phyloP scores from a whole-genome alignment of 371 early-diverging fungal species.

The Apophysomyces variabilis region DNA sequence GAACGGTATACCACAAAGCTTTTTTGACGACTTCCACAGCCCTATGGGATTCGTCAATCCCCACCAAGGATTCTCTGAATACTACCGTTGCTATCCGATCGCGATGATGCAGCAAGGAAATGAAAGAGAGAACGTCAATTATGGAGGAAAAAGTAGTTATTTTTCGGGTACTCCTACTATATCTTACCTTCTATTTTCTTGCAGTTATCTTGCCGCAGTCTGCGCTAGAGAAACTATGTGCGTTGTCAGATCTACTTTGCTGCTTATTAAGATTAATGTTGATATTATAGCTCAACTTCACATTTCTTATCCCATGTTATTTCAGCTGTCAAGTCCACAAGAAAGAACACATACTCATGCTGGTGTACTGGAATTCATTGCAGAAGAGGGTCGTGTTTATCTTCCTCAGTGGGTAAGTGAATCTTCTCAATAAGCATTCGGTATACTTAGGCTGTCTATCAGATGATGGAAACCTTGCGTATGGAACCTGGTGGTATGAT shows the following conservation, averaged over 20 bases:
- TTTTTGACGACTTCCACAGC: conserved; percentile 37
- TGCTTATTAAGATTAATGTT: not conserved
- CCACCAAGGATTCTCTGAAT: conserved; percentile 61
- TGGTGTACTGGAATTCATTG: conserved; percentile 99
- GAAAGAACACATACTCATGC: conserved; percentile 80
- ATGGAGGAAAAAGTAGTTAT: conserved; percentile 82
- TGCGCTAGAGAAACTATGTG: conserved; percentile 85
- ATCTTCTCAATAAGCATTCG: not conserved
- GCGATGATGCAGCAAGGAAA: conserved; percentile 79
- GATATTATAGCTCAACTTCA: conserved; percentile 71
- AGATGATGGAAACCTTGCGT: conserved; percentile 94
- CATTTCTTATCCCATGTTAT: conserved; percentile 93
- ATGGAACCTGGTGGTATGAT: conserved; percentile 81
- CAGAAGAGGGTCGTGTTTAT: conserved; percentile 95
- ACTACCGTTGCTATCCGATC: conserved; percentile 80
- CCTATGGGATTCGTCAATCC: conserved; percentile 44
- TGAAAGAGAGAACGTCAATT: conserved; percentile 78
- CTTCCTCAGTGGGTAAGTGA: conserved; percentile 94
- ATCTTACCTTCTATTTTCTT: conserved; percentile 1
- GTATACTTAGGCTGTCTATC: not conserved
- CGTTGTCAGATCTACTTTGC: conserved; percentile 15
- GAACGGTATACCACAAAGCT: conserved; percentile 29
- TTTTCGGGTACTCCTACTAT: not conserved
- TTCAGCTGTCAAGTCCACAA: conserved; percentile 70
- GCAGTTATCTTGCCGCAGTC: conserved; percentile 90